phyloP scores from a whole-genome alignment of 305 asterid species.

The Rubia balearica region DNA sequence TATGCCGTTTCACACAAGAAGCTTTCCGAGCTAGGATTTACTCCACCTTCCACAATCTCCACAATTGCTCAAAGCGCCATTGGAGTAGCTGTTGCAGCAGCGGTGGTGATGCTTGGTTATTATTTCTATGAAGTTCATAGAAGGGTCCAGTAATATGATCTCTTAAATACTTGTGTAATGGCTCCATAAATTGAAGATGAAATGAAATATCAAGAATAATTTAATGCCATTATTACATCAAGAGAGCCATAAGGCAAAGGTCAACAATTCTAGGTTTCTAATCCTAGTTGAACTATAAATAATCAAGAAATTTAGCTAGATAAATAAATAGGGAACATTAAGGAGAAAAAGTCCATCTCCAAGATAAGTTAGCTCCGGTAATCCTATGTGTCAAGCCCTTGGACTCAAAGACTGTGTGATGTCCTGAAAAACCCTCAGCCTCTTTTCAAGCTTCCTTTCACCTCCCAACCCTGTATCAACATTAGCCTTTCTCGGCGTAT shows the following conservation, averaged over 20 bases:
- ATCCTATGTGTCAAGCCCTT: conserved; percentile 29
- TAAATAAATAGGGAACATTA: conserved; percentile 15
- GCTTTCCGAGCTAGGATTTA: conserved; percentile 78
- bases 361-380: not conserved
- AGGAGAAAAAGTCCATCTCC: conserved; percentile 92
- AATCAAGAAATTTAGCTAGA: not conserved
- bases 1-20: conserved; percentile 78
- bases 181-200: not conserved
- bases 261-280: not conserved
- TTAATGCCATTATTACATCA: conserved; percentile 15
- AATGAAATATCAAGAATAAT: not conserved
- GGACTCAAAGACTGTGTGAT: conserved; percentile 61
- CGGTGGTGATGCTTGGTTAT: conserved; percentile 43
- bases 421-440: conserved; percentile 80
- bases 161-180: not conserved
- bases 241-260: conserved; percentile 3
- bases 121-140: conserved; percentile 44
- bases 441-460: conserved; percentile 54
- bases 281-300: not conserved
- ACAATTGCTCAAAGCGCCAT: conserved; percentile 22
- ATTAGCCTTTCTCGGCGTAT: conserved; percentile 15
- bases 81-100: conserved; percentile 43
- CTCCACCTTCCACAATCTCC: conserved; percentile 26
- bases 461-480: conserved; percentile 13
- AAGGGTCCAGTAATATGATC: conserved; percentile 18